These are phyloP conservation scores for Prinsepia uniflora DNA, from an alignment of 306 rosid species.

Conservation along the genomic window DNA sequence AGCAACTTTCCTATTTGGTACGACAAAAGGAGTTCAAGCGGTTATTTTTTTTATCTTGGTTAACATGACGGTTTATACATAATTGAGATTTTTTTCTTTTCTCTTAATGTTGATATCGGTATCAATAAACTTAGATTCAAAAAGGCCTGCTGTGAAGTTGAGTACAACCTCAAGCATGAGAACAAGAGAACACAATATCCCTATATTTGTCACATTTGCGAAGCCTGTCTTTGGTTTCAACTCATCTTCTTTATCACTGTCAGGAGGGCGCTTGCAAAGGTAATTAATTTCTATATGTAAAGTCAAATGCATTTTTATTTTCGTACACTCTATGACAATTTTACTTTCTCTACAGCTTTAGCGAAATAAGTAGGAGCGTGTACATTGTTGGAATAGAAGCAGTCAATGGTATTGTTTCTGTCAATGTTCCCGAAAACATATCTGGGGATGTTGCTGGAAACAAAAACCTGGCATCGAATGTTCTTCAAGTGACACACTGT, in stretches of 20 bases:
- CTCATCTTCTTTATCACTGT: conserved; percentile 56
- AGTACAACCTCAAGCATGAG: conserved; percentile 59
- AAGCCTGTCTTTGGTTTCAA: conserved; percentile 86
- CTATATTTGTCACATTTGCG: conserved; percentile 46
- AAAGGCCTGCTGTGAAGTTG: conserved; percentile 73
- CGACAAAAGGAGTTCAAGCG: background rate
- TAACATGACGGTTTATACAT: background rate
- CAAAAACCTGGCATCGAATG: conserved; percentile 78
- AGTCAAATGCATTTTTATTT: conserved; percentile 9
- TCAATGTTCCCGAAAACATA: conserved; percentile 67
- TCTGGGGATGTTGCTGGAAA: conserved; percentile 82
- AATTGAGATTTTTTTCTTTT: background rate
- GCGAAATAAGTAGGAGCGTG: conserved; percentile 38
- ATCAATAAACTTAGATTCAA: conserved; percentile 47
- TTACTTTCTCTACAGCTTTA: conserved; percentile 50
- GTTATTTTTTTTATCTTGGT: background rate
- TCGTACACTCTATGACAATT: conserved; percentile 19
- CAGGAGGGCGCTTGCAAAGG: conserved; percentile 72
- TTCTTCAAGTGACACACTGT: conserved; percentile 88
- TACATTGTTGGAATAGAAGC: conserved; percentile 61
- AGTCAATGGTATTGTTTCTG: conserved; percentile 39
- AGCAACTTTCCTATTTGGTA: conserved; percentile 80
- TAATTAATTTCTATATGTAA: conserved; percentile 28
- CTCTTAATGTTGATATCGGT: conserved; percentile 9
- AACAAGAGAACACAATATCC: conserved; percentile 59